phyloP scores from a whole-genome alignment of 2,329 filamentous ascomycete genomes.

The Myrmaecium sp. region DNA sequence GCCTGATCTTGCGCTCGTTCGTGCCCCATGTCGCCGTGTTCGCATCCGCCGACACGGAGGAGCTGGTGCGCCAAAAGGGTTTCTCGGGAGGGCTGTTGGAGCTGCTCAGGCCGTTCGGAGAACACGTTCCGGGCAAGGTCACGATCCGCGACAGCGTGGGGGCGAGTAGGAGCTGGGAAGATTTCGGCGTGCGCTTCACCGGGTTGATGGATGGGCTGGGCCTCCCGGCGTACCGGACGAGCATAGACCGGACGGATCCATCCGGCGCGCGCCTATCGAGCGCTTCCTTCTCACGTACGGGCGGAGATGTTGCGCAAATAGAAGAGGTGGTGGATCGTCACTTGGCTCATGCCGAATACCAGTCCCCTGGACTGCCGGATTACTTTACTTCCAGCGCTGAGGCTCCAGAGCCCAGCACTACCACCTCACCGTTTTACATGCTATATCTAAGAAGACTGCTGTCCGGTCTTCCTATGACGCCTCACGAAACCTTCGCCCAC shows the following conservation, averaged over 20 bases:
- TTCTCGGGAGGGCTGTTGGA: constrained; percentile 69
- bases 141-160: constrained; percentile 82
- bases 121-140: constrained; percentile 72
- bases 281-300: constrained; percentile 22
- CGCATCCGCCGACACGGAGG: constrained; percentile 72
- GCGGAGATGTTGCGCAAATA: constrained; percentile 46
- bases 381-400: constrained; percentile 25
- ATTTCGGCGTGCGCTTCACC: constrained; percentile 78
- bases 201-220: constrained; percentile 42
- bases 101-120: constrained; percentile 78
- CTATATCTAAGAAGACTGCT: constrained; percentile 71
- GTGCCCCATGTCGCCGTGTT: constrained; percentile 79
- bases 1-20: constrained; percentile 66
- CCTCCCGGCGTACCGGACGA: constrained; percentile 17
- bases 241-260: too few species aligned
- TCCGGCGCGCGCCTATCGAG: constrained; percentile 19
- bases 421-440: constrained; percentile 61
- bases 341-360: constrained; percentile 54
- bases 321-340: constrained; percentile 70
- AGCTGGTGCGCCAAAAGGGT: constrained; percentile 66
- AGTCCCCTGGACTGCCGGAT: constrained; percentile 20
- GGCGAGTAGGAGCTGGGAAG: constrained; percentile 65
- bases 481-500: constrained; percentile 87
- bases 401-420: constrained; percentile 10
- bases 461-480: constrained; percentile 58